These are phyloP conservation scores for Rhizoclosmatium globosum DNA, from an alignment of 192 early-diverging fungal species.

Conservation along the genomic window DNA sequence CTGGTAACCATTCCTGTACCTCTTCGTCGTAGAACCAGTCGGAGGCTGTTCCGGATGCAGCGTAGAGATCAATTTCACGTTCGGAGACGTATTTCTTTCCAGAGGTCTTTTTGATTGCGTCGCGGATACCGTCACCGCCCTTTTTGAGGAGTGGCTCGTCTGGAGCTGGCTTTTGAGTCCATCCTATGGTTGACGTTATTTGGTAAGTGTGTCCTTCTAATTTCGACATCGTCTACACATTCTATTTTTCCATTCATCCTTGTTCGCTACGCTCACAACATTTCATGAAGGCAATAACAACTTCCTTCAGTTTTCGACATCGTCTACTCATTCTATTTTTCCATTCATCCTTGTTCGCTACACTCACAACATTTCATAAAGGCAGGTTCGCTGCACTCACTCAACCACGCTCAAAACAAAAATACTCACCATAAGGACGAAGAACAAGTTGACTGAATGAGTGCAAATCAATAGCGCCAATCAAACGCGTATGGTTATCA, in stretches of 20 bases:
- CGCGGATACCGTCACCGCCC: slow-evolving; percentile 53
- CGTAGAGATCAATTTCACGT: slow-evolving; percentile 62
- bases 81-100: slow-evolving; percentile 60
- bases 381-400: slow-evolving; percentile 37
- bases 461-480: slow-evolving; percentile 69
- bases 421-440: slow-evolving; percentile 59
- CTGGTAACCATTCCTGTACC: slow-evolving; percentile 40
- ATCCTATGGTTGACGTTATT: slow-evolving; percentile 23
- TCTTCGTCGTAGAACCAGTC: slow-evolving; percentile 65
- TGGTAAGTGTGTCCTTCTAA: too few relatives aligned
- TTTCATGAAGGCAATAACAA: too few relatives aligned
- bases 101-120: slow-evolving; percentile 42
- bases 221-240: too few relatives aligned
- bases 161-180: slow-evolving; percentile 47
- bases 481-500: slow-evolving; percentile 52
- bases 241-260: too few relatives aligned
- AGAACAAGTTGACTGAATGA: slow-evolving; percentile 67
- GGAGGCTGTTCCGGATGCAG: slow-evolving; percentile 57
- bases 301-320: too few relatives aligned
- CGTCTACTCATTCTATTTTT: too few relatives aligned
- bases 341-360: too few relatives aligned
- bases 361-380: too few relatives aligned
- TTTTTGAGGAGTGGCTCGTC: slow-evolving; percentile 52
- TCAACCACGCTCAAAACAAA: background rate
- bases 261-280: too few relatives aligned